phyloP scores from a whole-genome alignment of 2,329 filamentous ascomycete genomes.

The Fulvia fulva region DNA sequence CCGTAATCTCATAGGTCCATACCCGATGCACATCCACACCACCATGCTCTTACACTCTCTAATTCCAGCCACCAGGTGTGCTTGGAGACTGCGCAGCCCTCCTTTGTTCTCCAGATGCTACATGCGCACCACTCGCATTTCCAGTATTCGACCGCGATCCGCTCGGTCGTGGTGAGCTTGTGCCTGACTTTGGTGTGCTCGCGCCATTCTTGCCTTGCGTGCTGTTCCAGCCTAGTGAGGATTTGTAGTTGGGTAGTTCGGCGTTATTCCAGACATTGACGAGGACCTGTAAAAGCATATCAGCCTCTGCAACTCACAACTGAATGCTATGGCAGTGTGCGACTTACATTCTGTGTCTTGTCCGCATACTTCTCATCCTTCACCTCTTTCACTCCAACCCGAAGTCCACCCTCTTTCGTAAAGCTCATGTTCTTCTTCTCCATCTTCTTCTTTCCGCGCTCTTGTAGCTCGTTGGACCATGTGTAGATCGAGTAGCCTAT shows the following conservation, averaged over 20 bases:
- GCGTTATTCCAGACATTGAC: constrained; percentile 50
- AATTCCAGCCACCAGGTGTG: constrained; percentile 14
- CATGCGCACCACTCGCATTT: not conserved
- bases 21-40: not conserved
- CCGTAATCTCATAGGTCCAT: not conserved
- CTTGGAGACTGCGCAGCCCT: constrained; percentile 6
- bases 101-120: constrained; percentile 7
- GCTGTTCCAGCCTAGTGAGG: constrained; percentile 33
- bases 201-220: constrained; percentile 8
- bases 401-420: constrained; percentile 68
- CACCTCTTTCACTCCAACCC: constrained; percentile 66
- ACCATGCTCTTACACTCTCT: not conserved
- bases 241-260: constrained; percentile 36
- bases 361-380: constrained; percentile 69
- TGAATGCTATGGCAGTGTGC: not conserved
- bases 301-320: not conserved
- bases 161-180: constrained; percentile 5
- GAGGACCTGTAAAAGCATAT: constrained; percentile 30
- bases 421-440: constrained; percentile 71
- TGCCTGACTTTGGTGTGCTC: constrained; percentile 6
- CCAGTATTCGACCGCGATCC: not conserved
- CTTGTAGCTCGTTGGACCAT: constrained; percentile 61
- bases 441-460: constrained; percentile 65
- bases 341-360: constrained; percentile 57
- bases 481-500: constrained; percentile 69